These are phyloP conservation scores for Talaromyces sp. DNA, from an alignment of 2,329 filamentous ascomycete genomes.

Conservation along the genomic window DNA sequence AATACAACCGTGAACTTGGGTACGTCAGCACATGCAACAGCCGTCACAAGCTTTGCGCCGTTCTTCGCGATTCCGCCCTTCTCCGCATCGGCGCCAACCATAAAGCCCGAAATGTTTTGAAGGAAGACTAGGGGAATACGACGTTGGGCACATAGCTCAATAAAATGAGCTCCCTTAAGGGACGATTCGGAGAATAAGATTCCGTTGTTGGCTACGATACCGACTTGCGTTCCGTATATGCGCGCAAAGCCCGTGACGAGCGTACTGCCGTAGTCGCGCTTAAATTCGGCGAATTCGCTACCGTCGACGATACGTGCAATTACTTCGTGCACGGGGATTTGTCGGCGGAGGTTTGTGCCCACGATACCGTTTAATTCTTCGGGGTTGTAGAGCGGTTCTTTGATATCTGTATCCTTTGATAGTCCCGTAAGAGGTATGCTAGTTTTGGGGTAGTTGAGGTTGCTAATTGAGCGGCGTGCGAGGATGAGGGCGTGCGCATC, in stretches of 20 bases:
- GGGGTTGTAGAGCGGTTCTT: slow-evolving; percentile 76
- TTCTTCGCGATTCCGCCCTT: slow-evolving; percentile 96
- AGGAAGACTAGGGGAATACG: slow-evolving; percentile 87
- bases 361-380: slow-evolving; percentile 84
- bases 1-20: slow-evolving; percentile 97
- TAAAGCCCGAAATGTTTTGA: slow-evolving; percentile 97
- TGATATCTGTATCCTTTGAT: slow-evolving; percentile 43
- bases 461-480: slow-evolving; percentile 76
- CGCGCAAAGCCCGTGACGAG: slow-evolving; percentile 87
- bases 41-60: slow-evolving; percentile 92
- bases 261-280: slow-evolving; percentile 82
- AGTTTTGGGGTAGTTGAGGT: slow-evolving; percentile 78
- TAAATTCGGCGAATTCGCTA: slow-evolving; percentile 89
- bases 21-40: slow-evolving; percentile 88
- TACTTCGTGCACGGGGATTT: slow-evolving; percentile 81
- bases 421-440: slow-evolving; percentile 27
- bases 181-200: slow-evolving; percentile 88
- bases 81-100: slow-evolving; percentile 92
- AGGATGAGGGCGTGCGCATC: slow-evolving; percentile 88
- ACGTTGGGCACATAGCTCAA: slow-evolving; percentile 88
- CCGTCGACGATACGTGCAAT: slow-evolving; percentile 92
- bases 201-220: slow-evolving; percentile 93
- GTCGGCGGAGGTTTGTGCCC: slow-evolving; percentile 81
- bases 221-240: slow-evolving; percentile 86
- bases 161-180: slow-evolving; percentile 93